Evolutionary conservation across 192 early-diverging fungal species (phyloP).

Genomic region (Bifiguratus adelaidae): DNA sequence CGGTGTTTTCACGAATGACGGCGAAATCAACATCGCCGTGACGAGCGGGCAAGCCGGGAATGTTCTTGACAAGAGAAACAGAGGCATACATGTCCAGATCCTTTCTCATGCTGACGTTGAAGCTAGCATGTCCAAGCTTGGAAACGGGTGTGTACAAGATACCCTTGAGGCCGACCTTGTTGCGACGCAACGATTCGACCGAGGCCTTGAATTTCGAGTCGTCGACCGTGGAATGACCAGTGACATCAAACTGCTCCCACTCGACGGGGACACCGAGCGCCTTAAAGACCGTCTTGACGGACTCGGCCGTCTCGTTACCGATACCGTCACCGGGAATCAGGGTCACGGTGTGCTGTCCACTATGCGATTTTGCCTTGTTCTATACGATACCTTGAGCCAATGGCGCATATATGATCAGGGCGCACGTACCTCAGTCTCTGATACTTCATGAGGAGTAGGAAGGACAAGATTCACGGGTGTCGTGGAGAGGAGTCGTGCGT

Average conservation of each 20-base stretch:
- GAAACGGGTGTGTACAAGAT: constrained; percentile 81
- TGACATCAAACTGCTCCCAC: constrained; percentile 96
- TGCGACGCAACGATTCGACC: constrained; percentile 81
- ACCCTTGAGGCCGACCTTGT: constrained; percentile 98
- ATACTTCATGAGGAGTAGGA: too few species aligned
- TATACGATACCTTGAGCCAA: too few species aligned
- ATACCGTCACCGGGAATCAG: constrained; percentile 99
- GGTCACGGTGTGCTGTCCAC: constrained; percentile 91
- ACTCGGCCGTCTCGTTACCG: constrained; percentile 81
- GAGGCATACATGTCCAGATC: constrained; percentile 99
- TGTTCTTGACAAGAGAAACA: constrained; percentile 82
- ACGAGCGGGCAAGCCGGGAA: constrained; percentile 76
- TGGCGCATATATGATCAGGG: too few species aligned
- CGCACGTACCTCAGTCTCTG: too few species aligned
- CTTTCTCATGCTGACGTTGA: constrained; percentile 96
- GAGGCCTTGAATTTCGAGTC: constrained; percentile 82
- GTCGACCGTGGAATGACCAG: constrained; percentile 78
- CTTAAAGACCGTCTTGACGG: constrained; percentile 92
- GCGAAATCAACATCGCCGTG: constrained; percentile 95
- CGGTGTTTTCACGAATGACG: constrained; percentile 99
- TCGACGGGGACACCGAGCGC: constrained; percentile 90
- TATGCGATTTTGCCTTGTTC: constrained; percentile 59
- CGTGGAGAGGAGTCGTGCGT: too few species aligned
- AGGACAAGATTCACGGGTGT: too few species aligned
- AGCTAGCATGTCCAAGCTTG: constrained; percentile 79